A percentile compares a stretch with the other conserved stretches of the same genome.
phyloP scores from a whole-genome alignment of 2,329 filamentous ascomycete species.

The Coniochaeta sp. region DNA sequence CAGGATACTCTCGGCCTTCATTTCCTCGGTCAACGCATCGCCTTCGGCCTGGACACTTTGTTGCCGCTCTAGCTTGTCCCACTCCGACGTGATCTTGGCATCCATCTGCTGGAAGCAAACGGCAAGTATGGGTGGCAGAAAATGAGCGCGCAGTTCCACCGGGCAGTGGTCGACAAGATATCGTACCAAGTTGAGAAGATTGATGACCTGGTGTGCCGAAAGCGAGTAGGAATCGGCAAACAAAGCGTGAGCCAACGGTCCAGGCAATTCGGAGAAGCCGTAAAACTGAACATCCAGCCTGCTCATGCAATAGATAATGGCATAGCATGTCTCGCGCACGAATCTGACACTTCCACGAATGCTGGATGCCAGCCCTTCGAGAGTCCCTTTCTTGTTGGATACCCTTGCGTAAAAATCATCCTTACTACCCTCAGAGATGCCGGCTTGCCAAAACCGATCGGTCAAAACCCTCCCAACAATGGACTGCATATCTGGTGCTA shows the following conservation, averaged over 20 bases:
- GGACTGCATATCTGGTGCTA: conserved; percentile 67
- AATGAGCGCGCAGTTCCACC: conserved; percentile 64
- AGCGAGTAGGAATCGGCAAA: conserved; percentile 76
- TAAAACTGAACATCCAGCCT: conserved; percentile 84
- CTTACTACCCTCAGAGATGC: conserved; percentile 90
- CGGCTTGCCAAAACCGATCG: conserved; percentile 96
- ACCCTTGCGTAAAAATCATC: conserved; percentile 95
- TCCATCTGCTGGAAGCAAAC: conserved; percentile 83
- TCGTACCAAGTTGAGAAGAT: conserved; percentile 81
- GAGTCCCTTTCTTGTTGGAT: conserved; percentile 76
- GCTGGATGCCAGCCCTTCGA: conserved; percentile 90
- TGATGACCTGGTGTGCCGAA: conserved; percentile 87
- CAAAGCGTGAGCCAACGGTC: conserved; percentile 73
- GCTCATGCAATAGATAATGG: conserved; percentile 90
- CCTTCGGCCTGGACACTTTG: conserved; percentile 57
- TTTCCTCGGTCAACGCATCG: conserved; percentile 84
- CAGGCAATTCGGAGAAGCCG: conserved; percentile 75
- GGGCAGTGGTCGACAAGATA: conserved; percentile 92
- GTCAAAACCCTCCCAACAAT: conserved; percentile 80
- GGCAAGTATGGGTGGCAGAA: conserved; percentile 76
- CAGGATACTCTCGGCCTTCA: conserved; percentile 95
- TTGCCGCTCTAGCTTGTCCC: conserved; percentile 65
- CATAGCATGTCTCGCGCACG: conserved; percentile 88
- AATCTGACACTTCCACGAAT: conserved; percentile 84
- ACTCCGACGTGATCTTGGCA: conserved; percentile 77